phyloP scores from a whole-genome alignment of 225 moss, liverwort and hornwort genomes.

The Pseudisothecium myosuroides region DNA sequence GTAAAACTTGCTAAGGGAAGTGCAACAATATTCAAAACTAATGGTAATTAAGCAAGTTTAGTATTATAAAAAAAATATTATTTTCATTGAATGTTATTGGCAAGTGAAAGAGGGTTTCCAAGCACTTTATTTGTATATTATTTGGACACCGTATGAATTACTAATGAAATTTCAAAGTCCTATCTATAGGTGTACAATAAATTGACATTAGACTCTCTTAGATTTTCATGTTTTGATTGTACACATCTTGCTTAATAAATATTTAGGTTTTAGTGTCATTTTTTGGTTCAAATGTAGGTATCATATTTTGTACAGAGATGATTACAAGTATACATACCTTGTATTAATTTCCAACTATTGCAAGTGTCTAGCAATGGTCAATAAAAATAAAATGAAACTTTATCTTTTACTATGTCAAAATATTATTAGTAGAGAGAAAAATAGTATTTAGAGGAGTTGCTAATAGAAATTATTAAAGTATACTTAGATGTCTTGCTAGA shows the following conservation, averaged over 20 bases:
- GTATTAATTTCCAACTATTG: neutral
- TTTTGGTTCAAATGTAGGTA: neutral
- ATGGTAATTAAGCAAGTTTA: neutral
- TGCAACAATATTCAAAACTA: neutral
- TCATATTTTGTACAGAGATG: fast-evolving
- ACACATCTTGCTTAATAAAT: neutral
- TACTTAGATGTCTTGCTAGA: neutral
- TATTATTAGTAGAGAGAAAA: neutral
- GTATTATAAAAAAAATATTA: neutral
- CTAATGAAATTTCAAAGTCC: neutral
- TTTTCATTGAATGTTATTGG: neutral
- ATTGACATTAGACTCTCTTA: neutral
- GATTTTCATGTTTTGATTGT: neutral
- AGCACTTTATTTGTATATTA: neutral
- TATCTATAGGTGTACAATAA: neutral
- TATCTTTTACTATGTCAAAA: neutral
- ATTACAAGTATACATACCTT: fast-evolving
- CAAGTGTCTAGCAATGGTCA: fast-evolving
- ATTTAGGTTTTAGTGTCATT: neutral
- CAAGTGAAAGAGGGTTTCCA: neutral
- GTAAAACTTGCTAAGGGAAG: neutral
- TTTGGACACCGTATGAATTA: neutral
- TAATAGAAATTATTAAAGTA: neutral
- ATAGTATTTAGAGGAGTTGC: neutral
- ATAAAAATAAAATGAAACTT: neutral